Evolutionary conservation across 345 rosid genomes (phyloP), one percentile per base, ranked within the genome.

Genomic region (Pugionium dolabratum): DNA sequence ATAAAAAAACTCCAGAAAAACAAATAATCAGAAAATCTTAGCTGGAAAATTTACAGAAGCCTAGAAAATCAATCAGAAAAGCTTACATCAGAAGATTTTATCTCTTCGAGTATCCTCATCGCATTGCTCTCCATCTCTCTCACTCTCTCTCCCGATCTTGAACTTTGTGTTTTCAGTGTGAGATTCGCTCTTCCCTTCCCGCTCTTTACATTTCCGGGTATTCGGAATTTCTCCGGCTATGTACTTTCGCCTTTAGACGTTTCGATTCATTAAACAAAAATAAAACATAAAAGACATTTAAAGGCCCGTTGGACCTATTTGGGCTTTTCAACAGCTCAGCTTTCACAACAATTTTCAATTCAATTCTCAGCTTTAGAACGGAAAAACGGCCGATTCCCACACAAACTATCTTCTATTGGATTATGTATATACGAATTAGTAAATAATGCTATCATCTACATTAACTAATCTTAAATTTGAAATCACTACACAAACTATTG

Each of bases 41-140:
- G 28, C 41, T 32, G 73, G 9, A 4, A 42, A 43, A 2, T 10
- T 32, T 27, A 39, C 2, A 35, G 59, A 60, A 34, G 41, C 58
- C 49, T 37, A 40, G 32, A 48, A 51, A 52, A n/a, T 30, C 3
- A 69, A 62, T 25, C 7, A 8, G 6, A 36, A 28, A 35, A 37
- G 10, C 81, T 66, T 78, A 86, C 96, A 59, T 91, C 96, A 10
- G 95, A 86, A 64, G 82, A 72, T 75, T 72, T 73, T 10, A 91
- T 75, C 70, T 81, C 86, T 47, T 78, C 82, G 1, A 86, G 53
- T 4, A 86, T 76, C 66, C 25, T 76, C 72, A 40, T 80, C 66
- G 83, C 65, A 36, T 83, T 76, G 46, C 46, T 72, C 65, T 40
- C 66, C 54, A 74, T 56, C 71, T 54, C 61, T 52, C 59, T 57